Conservation (phyloP, 1,284 basidiomycete genomes). For the Sanghuangporus baumii region DNA sequence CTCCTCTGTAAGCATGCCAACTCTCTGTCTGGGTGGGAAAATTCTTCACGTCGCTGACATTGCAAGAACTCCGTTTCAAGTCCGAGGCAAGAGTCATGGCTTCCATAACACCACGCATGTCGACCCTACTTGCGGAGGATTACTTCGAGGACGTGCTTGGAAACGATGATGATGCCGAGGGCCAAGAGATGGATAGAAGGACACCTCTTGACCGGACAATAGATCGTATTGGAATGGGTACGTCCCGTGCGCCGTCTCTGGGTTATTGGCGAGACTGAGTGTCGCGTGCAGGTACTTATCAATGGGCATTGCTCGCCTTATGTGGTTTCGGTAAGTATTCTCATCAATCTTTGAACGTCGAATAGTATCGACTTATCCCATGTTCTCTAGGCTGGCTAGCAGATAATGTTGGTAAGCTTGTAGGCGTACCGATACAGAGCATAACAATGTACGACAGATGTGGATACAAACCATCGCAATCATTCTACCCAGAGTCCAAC, state of each 20-base stretch:
- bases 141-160: conserved; percentile 30
- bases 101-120: conserved; percentile 40
- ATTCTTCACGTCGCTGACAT: not conserved
- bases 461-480: conserved; percentile 88
- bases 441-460: conserved; percentile 55
- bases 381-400: conserved; percentile 66
- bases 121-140: conserved; percentile 39
- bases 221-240: conserved; percentile 87
- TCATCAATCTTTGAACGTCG: no score
- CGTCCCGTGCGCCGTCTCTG: conserved; percentile 19
- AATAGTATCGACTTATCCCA: not conserved
- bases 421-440: conserved; percentile 15
- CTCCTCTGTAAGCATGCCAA: not conserved
- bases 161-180: conserved; percentile 35
- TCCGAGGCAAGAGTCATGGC: conserved; percentile 25
- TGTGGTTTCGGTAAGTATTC: conserved; percentile 44
- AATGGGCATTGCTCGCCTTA: conserved; percentile 74
- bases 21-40: not conserved
- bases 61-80: not conserved
- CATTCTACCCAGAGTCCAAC: conserved; percentile 87
- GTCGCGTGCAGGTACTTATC: conserved; percentile 53
- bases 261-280: conserved; percentile 7
- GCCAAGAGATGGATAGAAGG: conserved; percentile 41
- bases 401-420: conserved; percentile 60
- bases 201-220: conserved; percentile 82